A percentile compares a stretch with the other conserved stretches of the same genome.
Conservation (phyloP, 139 green algal species). For the Deuterostichococcus epilithicus region DNA sequence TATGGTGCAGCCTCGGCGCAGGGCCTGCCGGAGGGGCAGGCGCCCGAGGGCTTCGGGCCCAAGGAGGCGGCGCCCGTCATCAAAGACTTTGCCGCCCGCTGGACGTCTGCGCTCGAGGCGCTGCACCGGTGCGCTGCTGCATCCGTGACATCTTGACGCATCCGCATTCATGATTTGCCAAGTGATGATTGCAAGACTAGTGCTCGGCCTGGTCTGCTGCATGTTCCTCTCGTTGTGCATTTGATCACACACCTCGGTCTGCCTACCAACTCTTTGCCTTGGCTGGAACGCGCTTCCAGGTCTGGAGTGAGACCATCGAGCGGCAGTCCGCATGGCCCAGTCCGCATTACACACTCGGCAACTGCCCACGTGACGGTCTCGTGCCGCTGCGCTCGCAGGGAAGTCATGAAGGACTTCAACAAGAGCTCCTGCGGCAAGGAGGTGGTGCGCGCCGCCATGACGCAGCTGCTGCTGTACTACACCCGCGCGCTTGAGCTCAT, state of each 20-base stretch:
- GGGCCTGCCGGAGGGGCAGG: slow-evolving; percentile 48
- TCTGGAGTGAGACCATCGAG: too few species aligned
- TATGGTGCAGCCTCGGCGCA: slow-evolving; percentile 5
- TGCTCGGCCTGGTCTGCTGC: not conserved
- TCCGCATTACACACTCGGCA: too few species aligned
- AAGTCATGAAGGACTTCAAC: slow-evolving; percentile 68
- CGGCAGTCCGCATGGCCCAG: too few species aligned
- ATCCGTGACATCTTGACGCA: too few species aligned
- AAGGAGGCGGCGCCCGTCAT: slow-evolving; percentile 48
- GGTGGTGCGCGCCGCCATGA: slow-evolving; percentile 88
- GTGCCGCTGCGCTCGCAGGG: slow-evolving; percentile 21
- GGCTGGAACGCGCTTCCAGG: too few species aligned
- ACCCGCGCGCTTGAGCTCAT: slow-evolving; percentile 88
- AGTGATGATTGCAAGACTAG: too few species aligned
- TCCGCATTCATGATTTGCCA: too few species aligned
- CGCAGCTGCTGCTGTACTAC: slow-evolving; percentile 92
- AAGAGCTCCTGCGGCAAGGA: slow-evolving; percentile 48
- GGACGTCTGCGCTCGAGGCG: slow-evolving; percentile 71
- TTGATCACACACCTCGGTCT: not conserved
- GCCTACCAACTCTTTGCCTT: not conserved
- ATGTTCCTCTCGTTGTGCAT: not conserved
- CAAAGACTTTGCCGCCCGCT: slow-evolving; percentile 65
- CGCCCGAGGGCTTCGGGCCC: slow-evolving; percentile 51
- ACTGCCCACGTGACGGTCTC: too few species aligned
- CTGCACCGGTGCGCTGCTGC: slow-evolving; percentile 64